A percentile compares a stretch with the other conserved stretches of the same genome.
These are phyloP conservation scores for Calvatia gigantea DNA, from an alignment of 768 basidiomycete species.

Conservation along the genomic window DNA sequence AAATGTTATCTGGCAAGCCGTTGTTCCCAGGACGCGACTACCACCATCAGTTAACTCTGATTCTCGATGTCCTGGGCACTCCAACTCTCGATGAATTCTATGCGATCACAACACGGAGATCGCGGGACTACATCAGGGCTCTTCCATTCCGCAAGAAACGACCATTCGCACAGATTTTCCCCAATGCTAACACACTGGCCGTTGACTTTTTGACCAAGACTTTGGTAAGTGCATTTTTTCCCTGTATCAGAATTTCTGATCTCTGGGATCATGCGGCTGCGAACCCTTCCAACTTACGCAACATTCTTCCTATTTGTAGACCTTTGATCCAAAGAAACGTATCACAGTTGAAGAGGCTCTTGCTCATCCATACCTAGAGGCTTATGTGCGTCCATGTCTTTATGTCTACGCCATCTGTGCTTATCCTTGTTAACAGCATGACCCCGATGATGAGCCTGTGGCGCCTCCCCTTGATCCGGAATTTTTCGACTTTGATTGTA, in stretches of 20 bases:
- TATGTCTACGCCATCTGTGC: conserved; percentile 6
- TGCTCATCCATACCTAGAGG: conserved; percentile 92
- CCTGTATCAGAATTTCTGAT: neutral
- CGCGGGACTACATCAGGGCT: conserved; percentile 92
- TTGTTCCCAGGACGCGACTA: conserved; percentile 97
- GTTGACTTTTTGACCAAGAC: conserved; percentile 74
- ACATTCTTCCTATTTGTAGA: conserved; percentile 37
- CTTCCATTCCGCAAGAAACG: conserved; percentile 89
- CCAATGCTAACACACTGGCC: conserved; percentile 80
- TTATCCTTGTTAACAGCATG: conserved; percentile 52
- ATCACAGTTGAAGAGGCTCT: conserved; percentile 93
- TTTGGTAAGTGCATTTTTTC: conserved; percentile 44
- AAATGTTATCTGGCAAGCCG: conserved; percentile 97
- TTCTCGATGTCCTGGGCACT: conserved; percentile 95
- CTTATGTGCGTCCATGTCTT: conserved; percentile 59
- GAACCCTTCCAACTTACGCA: neutral
- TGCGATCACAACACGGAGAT: conserved; percentile 88
- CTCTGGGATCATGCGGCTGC: neutral
- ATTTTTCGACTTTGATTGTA: conserved; percentile 97
- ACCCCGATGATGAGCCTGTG: conserved; percentile 94
- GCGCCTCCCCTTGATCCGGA: conserved; percentile 93
- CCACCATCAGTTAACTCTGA: conserved; percentile 93
- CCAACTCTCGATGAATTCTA: conserved; percentile 98
- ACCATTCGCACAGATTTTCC: conserved; percentile 83
- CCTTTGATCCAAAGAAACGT: conserved; percentile 97